A percentile compares a stretch with the other conserved stretches of the same genome.
Evolutionary conservation across 1,284 basidiomycete genomes (phyloP).

Genomic region (Malassezia cuniculi): DNA sequence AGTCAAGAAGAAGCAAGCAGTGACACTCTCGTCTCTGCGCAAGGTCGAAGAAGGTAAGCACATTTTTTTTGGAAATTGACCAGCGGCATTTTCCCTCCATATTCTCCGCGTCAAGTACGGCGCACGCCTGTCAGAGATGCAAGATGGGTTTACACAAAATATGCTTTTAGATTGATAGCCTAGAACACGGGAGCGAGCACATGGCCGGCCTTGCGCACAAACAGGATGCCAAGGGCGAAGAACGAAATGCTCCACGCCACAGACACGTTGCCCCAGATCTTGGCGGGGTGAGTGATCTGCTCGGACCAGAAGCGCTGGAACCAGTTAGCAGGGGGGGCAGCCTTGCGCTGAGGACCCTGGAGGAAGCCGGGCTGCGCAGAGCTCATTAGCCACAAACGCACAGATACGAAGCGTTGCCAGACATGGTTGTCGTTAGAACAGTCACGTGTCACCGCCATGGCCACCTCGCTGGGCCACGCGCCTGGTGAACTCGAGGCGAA

Average conservation of each 20-base stretch:
- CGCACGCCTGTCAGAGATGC: not conserved
- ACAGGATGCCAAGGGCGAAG: conserved; percentile 30
- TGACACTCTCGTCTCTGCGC: conserved; percentile 68
- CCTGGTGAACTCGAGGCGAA: conserved; percentile 2
- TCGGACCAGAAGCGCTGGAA: conserved; percentile 12
- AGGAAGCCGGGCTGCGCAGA: conserved; percentile 14
- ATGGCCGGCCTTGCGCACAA: conserved; percentile 29
- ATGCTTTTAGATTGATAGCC: not conserved
- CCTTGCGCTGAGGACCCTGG: conserved; percentile 1
- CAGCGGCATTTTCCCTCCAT: conserved; percentile 11
- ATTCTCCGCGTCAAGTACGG: conserved; percentile 12
- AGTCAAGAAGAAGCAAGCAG: conserved; percentile 75
- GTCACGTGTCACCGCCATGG: conserved; percentile 6
- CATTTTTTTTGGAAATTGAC: not conserved
- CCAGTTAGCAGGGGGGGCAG: conserved; percentile 4
- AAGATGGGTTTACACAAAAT: not conserved
- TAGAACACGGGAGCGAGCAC: conserved; percentile 32
- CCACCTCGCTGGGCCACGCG: not conserved
- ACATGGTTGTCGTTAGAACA: conserved; percentile 2
- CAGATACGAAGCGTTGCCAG: conserved; percentile 13
- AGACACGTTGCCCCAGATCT: conserved; percentile 33
- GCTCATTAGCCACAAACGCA: conserved; percentile 5
- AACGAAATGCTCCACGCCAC: conserved; percentile 31
- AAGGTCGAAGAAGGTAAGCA: conserved; percentile 82
- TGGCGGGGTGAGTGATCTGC: conserved; percentile 33